A percentile compares a stretch with the other conserved stretches of the same genome.
Evolutionary conservation across 108 stramenopile species (phyloP).

Genomic region (Cyclotella kingstonii): DNA sequence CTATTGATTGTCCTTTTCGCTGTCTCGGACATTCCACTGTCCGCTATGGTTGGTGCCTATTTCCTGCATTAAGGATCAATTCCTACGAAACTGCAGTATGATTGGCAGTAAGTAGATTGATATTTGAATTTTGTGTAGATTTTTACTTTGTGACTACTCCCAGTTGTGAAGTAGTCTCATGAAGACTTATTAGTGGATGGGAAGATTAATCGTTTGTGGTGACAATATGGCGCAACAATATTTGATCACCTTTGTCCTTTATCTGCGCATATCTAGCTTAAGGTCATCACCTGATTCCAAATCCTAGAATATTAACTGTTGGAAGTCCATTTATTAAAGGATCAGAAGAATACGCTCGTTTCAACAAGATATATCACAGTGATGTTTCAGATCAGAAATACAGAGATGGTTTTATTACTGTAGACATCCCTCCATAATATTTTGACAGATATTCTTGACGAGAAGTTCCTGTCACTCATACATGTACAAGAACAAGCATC

Average conservation of each 20-base stretch:
- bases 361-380: background rate
- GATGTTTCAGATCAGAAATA: background rate
- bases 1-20: too few relatives aligned
- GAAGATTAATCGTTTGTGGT: too few relatives aligned
- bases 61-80: too few relatives aligned
- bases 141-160: too few relatives aligned
- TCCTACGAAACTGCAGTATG: too few relatives aligned
- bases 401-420: background rate
- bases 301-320: background rate
- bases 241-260: background rate
- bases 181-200: too few relatives aligned
- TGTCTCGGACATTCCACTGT: too few relatives aligned
- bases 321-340: constrained; percentile 3
- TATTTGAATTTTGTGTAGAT: too few relatives aligned
- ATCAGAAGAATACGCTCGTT: constrained; percentile 7
- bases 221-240: too few relatives aligned
- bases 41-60: too few relatives aligned
- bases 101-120: too few relatives aligned
- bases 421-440: constrained; percentile 18
- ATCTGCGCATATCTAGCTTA: background rate
- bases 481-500: constrained; percentile 5
- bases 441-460: constrained; percentile 26
- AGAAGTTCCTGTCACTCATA: constrained; percentile 26
- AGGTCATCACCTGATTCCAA: background rate
- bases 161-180: too few relatives aligned